A percentile compares a stretch with the other conserved stretches of the same genome.
Evolutionary conservation across 352 stramenopile genomes (phyloP).

Genomic region (Phytophthora palmivora): DNA sequence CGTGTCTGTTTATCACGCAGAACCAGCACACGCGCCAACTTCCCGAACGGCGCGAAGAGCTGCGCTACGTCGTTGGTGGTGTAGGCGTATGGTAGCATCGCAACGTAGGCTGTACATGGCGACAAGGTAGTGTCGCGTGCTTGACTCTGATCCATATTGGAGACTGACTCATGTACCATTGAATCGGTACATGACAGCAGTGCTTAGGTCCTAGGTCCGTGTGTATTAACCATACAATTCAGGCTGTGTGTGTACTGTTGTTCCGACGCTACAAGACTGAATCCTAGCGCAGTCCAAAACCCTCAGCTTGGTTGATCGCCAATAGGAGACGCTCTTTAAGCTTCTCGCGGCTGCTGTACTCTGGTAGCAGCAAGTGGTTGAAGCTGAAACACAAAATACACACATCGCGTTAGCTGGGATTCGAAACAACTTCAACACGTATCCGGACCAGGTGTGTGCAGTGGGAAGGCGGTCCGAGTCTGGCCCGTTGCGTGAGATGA

Average conservation of each 20-base stretch:
- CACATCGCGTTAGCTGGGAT: conserved; percentile 17
- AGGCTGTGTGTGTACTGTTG: background rate
- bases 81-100: conserved; percentile 90
- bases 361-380: conserved; percentile 88
- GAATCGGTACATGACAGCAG: background rate
- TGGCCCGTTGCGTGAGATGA: conserved; percentile 85
- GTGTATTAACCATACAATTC: conserved; percentile 2
- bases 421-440: conserved; percentile 8
- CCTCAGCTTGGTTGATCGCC: conserved; percentile 86
- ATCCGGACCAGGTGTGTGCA: conserved; percentile 80
- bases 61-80: conserved; percentile 90
- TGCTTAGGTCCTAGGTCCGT: too few relatives aligned
- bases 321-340: conserved; percentile 80
- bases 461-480: conserved; percentile 87
- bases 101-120: conserved; percentile 79
- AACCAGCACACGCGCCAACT: conserved; percentile 79
- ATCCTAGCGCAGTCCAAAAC: conserved; percentile 79
- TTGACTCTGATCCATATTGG: conserved; percentile 17
- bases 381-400: conserved; percentile 57
- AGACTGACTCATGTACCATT: conserved; percentile 3
- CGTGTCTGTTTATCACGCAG: conserved; percentile 79
- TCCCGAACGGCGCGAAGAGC: conserved; percentile 80
- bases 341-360: conserved; percentile 82
- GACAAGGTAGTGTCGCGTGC: background rate
- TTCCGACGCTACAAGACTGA: background rate